Conservation (phyloP, 1,284 basidiomycete species). For the Ceratobasidium sp. region DNA sequence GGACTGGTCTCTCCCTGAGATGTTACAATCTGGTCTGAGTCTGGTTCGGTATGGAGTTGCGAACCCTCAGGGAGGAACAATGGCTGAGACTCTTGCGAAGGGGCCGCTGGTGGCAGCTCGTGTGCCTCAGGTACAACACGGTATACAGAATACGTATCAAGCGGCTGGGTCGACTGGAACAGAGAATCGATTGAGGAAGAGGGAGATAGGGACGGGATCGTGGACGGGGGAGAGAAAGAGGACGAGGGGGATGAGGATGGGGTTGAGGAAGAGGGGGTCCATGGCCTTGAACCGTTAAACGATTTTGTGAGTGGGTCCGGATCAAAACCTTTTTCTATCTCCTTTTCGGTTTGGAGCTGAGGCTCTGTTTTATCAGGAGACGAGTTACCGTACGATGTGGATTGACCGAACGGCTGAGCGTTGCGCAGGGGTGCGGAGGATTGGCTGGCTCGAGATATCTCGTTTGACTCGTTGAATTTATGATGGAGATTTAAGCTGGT, state of each 20-base stretch:
- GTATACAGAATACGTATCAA: not conserved
- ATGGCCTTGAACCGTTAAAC: not conserved
- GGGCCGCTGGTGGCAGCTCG: not conserved
- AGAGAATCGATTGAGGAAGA: too few relatives aligned
- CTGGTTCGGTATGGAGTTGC: not conserved
- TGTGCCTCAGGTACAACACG: conserved; percentile 1
- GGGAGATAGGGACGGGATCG: too few relatives aligned
- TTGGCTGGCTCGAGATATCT: not conserved
- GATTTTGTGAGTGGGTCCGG: not conserved
- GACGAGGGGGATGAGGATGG: too few relatives aligned
- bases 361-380: not conserved
- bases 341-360: not conserved
- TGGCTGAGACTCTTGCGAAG: not conserved
- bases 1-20: conserved; percentile 13
- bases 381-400: not conserved
- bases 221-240: too few relatives aligned
- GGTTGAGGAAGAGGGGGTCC: not conserved
- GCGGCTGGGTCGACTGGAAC: not conserved
- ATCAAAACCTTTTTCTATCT: not conserved
- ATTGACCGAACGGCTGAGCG: not conserved
- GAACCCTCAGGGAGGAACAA: not conserved
- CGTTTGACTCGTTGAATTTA: too few relatives aligned
- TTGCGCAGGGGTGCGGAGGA: not conserved
- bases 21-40: not conserved
- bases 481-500: not conserved